Percentiles rank a stretch among this genome's conserved stretches.
phyloP scores from a whole-genome alignment of 257 asterid species.

The Petrea volubilis region DNA sequence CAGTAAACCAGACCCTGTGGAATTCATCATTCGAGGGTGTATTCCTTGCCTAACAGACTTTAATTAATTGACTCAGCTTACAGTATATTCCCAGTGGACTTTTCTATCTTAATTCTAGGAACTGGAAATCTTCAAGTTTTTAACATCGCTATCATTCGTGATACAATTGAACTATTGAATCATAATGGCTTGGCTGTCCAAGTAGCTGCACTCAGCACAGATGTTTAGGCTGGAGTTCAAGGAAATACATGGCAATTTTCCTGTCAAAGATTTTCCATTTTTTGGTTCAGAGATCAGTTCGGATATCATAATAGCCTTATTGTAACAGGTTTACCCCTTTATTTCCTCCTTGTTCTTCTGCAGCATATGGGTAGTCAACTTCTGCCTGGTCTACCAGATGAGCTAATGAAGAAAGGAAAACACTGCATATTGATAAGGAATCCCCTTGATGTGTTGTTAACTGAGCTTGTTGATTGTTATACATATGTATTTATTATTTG shows the following conservation, averaged over 20 bases:
- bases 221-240: constrained; percentile 1
- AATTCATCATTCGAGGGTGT: no score
- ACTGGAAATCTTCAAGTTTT: no score
- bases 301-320: no score
- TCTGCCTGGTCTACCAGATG: constrained; percentile 60
- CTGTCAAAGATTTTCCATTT: neutral
- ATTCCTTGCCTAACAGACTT: no score
- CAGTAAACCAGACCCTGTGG: neutral
- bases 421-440: constrained; percentile 82
- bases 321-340: no score
- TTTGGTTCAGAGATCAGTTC: neutral
- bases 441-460: constrained; percentile 86
- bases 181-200: no score
- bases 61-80: no score
- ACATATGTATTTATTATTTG: neutral
- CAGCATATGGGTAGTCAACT: constrained; percentile 90
- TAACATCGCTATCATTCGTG: no score
- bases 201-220: neutral
- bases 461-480: constrained; percentile 21
- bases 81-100: no score
- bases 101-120: no score
- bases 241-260: neutral
- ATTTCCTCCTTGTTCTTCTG: constrained; percentile 19
- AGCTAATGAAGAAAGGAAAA: constrained; percentile 78
- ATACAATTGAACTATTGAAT: neutral